Conservation (phyloP, 129 eudicot genomes). For the Escallonia rubra region DNA sequence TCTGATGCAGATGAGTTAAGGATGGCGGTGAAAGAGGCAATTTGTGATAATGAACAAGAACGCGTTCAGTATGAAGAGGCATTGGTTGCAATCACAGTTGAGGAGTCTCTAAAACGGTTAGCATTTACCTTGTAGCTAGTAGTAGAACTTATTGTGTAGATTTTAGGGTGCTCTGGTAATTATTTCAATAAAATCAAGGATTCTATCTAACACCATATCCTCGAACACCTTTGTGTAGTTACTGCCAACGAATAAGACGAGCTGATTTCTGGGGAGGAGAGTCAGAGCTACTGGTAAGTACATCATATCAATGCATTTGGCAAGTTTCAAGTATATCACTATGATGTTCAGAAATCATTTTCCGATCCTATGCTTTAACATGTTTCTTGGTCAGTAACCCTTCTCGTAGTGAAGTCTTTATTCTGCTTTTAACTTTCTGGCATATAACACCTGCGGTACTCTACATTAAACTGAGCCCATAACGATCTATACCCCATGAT, state of each 20-base stretch:
- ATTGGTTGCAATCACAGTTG: conserved; percentile 82
- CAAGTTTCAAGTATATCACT: no score
- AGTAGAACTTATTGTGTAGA: background rate
- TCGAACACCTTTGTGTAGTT: conserved; percentile 34
- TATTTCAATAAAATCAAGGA: background rate
- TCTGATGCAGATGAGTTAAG: conserved; percentile 65
- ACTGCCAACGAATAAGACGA: conserved; percentile 89
- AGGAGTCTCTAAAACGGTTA: conserved; percentile 80
- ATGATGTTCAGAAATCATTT: no score
- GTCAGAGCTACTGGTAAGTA: conserved; percentile 89
- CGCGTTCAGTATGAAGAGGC: conserved; percentile 70
- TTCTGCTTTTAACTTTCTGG: no score
- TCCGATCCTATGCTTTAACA: background rate
- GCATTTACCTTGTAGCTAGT: conserved; percentile 8
- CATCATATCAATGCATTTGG: background rate
- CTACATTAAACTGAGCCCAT: no score
- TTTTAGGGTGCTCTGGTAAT: conserved; percentile 1
- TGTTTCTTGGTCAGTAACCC: no score
- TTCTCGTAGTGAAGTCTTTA: no score
- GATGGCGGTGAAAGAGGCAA: conserved; percentile 86
- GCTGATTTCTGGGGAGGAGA: conserved; percentile 99
- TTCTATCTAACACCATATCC: conserved; percentile 1
- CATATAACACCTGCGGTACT: no score
- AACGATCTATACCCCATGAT: no score
- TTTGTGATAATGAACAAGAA: conserved; percentile 69